Evolutionary conservation across 2,329 filamentous ascomycete genomes (phyloP), one percentile per base, ranked within the genome.

Genomic region (Xylariales sp.): DNA sequence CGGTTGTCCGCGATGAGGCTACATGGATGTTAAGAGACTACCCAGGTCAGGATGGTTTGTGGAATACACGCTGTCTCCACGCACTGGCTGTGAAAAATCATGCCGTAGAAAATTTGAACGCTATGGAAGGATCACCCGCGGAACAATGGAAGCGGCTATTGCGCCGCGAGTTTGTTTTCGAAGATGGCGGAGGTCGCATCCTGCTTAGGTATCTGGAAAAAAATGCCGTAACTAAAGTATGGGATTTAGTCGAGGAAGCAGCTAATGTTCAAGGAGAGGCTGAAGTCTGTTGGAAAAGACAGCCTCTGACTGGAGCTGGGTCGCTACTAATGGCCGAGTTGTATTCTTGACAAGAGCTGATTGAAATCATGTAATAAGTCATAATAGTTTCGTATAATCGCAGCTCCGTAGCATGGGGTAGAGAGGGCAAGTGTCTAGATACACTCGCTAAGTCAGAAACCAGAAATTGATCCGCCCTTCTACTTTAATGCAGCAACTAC

Each of bases 111-210:
- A 33, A 37, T 14, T 14, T n/a, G 4, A 62, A 61, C 21, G 45
- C 49, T 0, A 20, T 39, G 0, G 56, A 59, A 15, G 57, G 57
- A 1, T 53, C 53, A 4, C n/a, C 33, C 2, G 6, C 38, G 2
- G 55, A 60, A 13, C 59, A 62, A 36, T 60, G 56, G 59, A 33
- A 29, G 17, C 51, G 60, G 1, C 45, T 63, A 2, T 49, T 54
- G 40, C 54, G 57, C 2, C 50, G 61, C 7, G 60, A 63, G 18
- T 60, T 54, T 30, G 27, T 57, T 2, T 61, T 63, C 14, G 60
- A 63, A 27, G 49, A 63, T 7, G 55, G 55, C 1, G 59, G 60
- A 13, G 50, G 55, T 10, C 54, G 51, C 1, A 38, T 59, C 11
- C 13, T 62, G 2, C 50, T 62, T 6, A 53, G 59, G 5, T 62